Base-by-base conservation (phyloP, 805 yeast genomes). In the Pichia rugopelliculosa region DNA sequence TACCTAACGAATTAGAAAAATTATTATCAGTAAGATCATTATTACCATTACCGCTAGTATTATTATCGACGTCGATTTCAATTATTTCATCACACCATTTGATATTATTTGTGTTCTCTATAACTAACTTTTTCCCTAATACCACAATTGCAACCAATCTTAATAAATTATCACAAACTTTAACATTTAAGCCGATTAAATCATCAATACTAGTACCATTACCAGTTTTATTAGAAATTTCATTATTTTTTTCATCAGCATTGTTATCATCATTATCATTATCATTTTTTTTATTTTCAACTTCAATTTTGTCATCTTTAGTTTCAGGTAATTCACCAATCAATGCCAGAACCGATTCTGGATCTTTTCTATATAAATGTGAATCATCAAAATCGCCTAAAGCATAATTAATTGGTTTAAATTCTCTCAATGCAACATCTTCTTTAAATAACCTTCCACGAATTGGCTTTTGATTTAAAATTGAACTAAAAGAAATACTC, bases 311-410 rank as follows among this genome's bases (percentile, higher is more conserved):
- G 7, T 17, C 2, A 6, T 20, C 15, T 12, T 33, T 9, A 25
- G 25, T 11, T n/a, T 45, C 46, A 12, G 49, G 64, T 2, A 61
- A 44, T 48, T 61, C 66, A 17, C 73, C 73, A 38, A 66, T 58
- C 18, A 66, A 51, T 9, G 66, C 67, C 22, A 66, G 45, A 34
- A 59, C 59, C 3, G 64, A 58, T 4, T 48, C 46, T 40, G 61
- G 64, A 30, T 60, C 57, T 30, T 57, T 59, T 25, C 54, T 65
- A 30, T 76, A 74, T 24, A 78, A 62, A 41, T 65, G 67, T 26
- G 66, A 67, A 56, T 84, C 89, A 53, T 80, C 70, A 54, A 82
- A 84, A 58, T 83, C 90, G 44, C 71, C 72, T 47, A 83, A 69
- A 45, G 72, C 73, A 52, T 68, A 72, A 22, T 73, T 74, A 17